phyloP scores from a whole-genome alignment of 2,329 filamentous ascomycete species.

The Xylariaceae sp. region DNA sequence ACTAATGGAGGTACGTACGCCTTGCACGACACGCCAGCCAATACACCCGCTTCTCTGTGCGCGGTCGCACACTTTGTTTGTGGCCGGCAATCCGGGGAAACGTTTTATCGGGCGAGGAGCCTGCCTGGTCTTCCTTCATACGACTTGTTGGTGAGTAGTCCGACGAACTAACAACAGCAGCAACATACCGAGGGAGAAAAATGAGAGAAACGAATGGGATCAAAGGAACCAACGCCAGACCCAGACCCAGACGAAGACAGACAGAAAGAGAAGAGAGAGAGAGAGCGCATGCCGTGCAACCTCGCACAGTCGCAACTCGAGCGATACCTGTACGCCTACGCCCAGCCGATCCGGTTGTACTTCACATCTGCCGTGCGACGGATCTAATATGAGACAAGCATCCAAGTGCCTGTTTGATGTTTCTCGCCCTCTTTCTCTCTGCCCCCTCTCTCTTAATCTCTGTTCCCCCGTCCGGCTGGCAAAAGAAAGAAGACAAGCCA shows the following conservation, averaged over 20 bases:
- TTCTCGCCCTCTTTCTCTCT: background rate
- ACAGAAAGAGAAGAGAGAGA: constrained; percentile 5
- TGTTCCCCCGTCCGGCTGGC: background rate
- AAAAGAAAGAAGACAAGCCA: background rate
- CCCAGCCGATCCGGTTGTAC: constrained; percentile 30
- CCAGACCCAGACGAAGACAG: background rate
- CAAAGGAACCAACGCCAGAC: too few relatives aligned
- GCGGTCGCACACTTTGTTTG: background rate
- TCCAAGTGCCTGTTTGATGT: constrained; percentile 24
- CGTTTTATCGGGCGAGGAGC: background rate
- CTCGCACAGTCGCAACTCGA: constrained; percentile 22
- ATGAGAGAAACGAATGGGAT: background rate
- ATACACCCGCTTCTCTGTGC: background rate
- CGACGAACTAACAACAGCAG: background rate
- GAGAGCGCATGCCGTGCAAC: constrained; percentile 18
- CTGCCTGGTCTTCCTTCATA: too few relatives aligned
- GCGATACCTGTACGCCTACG: constrained; percentile 26
- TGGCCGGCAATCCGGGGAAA: background rate
- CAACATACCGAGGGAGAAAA: background rate
- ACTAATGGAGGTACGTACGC: too few relatives aligned
- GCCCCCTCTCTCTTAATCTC: background rate
- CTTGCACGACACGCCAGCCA: background rate
- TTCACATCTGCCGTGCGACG: constrained; percentile 26
- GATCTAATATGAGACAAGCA: constrained; percentile 23
- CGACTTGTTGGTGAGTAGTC: too few relatives aligned